phyloP scores from a whole-genome alignment of 441 rosid species.

The Populus tomentosa region DNA sequence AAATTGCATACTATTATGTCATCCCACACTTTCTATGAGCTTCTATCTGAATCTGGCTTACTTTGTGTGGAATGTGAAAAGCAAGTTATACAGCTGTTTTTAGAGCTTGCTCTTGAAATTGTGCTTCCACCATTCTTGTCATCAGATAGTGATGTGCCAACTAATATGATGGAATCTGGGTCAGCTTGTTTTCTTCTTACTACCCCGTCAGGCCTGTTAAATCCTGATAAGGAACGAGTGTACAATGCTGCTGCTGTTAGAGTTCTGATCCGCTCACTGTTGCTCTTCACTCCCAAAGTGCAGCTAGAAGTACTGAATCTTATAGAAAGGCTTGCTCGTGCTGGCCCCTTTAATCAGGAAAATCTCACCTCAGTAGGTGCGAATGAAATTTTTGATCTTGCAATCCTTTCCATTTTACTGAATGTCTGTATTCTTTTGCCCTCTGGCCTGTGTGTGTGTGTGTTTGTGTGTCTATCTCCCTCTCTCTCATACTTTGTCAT shows the following conservation, averaged over 20 bases:
- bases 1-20: conserved; percentile 78
- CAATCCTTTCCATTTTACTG: conserved; percentile 13
- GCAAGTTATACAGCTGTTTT: conserved; percentile 88
- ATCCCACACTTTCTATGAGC: conserved; percentile 95
- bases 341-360: conserved; percentile 96
- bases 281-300: conserved; percentile 95
- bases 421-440: not conserved
- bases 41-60: conserved; percentile 94
- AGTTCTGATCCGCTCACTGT: conserved; percentile 83
- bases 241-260: conserved; percentile 90
- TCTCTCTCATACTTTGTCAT: conserved; percentile 1
- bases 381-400: conserved; percentile 25
- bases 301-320: conserved; percentile 87
- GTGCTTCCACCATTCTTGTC: conserved; percentile 87
- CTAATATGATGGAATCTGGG: conserved; percentile 49
- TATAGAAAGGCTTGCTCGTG: conserved; percentile 82
- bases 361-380: conserved; percentile 92
- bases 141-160: conserved; percentile 43
- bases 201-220: conserved; percentile 60
- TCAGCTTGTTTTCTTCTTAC: conserved; percentile 46
- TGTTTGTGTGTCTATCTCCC: too few relatives aligned
- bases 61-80: conserved; percentile 91
- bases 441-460: not conserved
- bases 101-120: conserved; percentile 97
- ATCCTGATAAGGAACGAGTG: conserved; percentile 82